Evolutionary conservation across 345 rosid species (phyloP).

Genomic region (Eucalyptus erythrocorys): DNA sequence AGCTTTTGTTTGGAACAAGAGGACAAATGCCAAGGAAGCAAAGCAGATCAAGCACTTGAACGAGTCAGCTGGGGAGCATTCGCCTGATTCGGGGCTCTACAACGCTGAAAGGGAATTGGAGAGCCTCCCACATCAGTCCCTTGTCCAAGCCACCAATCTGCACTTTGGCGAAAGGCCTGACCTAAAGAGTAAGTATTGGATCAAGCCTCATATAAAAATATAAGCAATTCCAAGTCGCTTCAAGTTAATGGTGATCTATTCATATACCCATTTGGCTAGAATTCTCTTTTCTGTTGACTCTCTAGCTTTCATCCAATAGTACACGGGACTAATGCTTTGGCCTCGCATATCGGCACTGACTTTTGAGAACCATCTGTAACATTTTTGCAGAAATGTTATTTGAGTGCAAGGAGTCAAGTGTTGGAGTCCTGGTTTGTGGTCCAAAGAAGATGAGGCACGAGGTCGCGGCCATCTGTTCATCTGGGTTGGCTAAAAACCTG

Average conservation of each 20-base stretch:
- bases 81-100: neutral
- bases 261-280: neutral
- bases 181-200: conserved; percentile 38
- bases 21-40: conserved; percentile 8
- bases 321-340: neutral
- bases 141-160: conserved; percentile 30
- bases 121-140: conserved; percentile 43
- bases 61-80: neutral
- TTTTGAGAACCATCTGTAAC: neutral
- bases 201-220: neutral
- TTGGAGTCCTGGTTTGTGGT: conserved; percentile 67
- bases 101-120: conserved; percentile 35
- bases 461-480: conserved; percentile 51
- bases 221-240: neutral
- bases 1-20: conserved; percentile 64
- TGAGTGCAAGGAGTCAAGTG: conserved; percentile 35
- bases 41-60: conserved; percentile 21
- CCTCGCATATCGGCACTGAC: neutral
- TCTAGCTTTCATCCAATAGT: neutral
- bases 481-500: conserved; percentile 34
- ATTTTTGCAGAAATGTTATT: conserved; percentile 30
- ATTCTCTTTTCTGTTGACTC: neutral
- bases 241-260: neutral
- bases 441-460: conserved; percentile 65
- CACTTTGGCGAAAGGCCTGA: conserved; percentile 60